A percentile compares a stretch with the other conserved stretches of the same genome.
These are phyloP conservation scores for Pythium insidiosum DNA, from an alignment of 352 stramenopile species.

Conservation along the genomic window DNA sequence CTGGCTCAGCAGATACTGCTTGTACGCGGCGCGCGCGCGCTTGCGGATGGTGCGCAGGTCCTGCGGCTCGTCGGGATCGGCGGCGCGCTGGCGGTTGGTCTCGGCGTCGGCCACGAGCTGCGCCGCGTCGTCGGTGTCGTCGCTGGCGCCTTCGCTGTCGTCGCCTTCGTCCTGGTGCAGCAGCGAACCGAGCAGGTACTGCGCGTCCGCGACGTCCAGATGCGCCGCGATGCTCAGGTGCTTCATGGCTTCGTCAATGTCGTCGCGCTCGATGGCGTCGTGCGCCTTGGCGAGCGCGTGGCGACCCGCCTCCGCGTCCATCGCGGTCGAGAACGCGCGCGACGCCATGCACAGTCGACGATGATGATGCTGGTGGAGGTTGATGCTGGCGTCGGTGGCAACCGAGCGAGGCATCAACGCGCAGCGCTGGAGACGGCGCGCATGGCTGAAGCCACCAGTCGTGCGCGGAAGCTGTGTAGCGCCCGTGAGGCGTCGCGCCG, in stretches of 20 bases:
- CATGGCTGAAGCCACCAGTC: too few relatives aligned
- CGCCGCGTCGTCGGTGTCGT: slow-evolving; percentile 14
- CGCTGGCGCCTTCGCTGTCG: slow-evolving; percentile 7
- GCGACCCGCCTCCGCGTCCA: slow-evolving; percentile 9
- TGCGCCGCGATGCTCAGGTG: slow-evolving; percentile 48
- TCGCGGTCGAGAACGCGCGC: too few relatives aligned
- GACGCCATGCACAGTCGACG: too few relatives aligned
- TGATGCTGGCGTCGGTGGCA: neutral
- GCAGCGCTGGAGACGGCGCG: neutral
- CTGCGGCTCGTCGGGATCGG: slow-evolving; percentile 31
- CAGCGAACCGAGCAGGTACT: slow-evolving; percentile 65
- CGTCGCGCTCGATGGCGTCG: slow-evolving; percentile 40
- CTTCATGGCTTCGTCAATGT: slow-evolving; percentile 51
- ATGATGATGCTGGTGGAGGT: neutral
- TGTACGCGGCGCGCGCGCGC: slow-evolving; percentile 65
- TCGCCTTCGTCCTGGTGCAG: slow-evolving; percentile 31
- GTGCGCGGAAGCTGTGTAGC: too few relatives aligned
- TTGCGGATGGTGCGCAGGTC: slow-evolving; percentile 78
- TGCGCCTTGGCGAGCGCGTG: slow-evolving; percentile 54
- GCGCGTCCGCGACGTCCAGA: slow-evolving; percentile 56
- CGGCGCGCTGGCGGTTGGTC: slow-evolving; percentile 43
- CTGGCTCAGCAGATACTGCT: slow-evolving; percentile 53
- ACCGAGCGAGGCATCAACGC: too few relatives aligned
- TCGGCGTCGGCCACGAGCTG: slow-evolving; percentile 56
- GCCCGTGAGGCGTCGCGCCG: too few relatives aligned